Conservation (phyloP, 305 asterid species). For the Ruellia speciosa region DNA sequence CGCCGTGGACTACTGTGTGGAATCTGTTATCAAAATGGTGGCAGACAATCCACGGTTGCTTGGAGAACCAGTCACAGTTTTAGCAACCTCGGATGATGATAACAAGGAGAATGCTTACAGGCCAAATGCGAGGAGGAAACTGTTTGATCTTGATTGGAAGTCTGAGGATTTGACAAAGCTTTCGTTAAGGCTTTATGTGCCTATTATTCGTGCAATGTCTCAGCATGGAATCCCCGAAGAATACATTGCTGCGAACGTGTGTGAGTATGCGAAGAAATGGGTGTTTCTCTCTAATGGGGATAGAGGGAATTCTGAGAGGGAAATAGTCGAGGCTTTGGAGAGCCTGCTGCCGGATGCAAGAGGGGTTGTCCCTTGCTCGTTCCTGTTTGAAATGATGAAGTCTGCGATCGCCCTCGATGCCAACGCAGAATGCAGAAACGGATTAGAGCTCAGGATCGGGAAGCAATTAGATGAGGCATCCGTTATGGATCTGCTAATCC, state of each 20-base stretch:
- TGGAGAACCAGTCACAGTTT: slow-evolving; percentile 40
- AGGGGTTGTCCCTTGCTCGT: slow-evolving; percentile 34
- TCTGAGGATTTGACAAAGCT: slow-evolving; percentile 46
- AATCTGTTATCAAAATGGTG: slow-evolving; percentile 40
- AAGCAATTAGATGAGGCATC: slow-evolving; percentile 49
- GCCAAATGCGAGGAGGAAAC: slow-evolving; percentile 50
- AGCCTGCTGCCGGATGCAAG: slow-evolving; percentile 34
- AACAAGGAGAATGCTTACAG: slow-evolving; percentile 25
- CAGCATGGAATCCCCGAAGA: slow-evolving; percentile 35
- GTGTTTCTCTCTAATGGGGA: not conserved
- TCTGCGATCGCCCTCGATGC: slow-evolving; percentile 44
- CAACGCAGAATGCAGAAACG: slow-evolving; percentile 36
- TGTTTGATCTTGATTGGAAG: slow-evolving; percentile 47
- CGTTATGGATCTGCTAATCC: slow-evolving; percentile 45
- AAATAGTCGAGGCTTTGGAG: slow-evolving; percentile 49
- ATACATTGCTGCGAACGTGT: slow-evolving; percentile 39
- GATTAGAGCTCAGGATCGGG: slow-evolving; percentile 61
- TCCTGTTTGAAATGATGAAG: slow-evolving; percentile 47
- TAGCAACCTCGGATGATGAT: slow-evolving; percentile 24
- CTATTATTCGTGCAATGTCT: slow-evolving; percentile 37
- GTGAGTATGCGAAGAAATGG: slow-evolving; percentile 51
- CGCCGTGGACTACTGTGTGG: slow-evolving; percentile 42
- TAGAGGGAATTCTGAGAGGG: slow-evolving; percentile 31
- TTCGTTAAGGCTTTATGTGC: slow-evolving; percentile 38
- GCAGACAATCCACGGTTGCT: slow-evolving; percentile 47